A percentile compares a stretch with the other conserved stretches of the same genome.
Evolutionary conservation across 441 rosid species (phyloP).

Genomic region (Pelargonium australe): DNA sequence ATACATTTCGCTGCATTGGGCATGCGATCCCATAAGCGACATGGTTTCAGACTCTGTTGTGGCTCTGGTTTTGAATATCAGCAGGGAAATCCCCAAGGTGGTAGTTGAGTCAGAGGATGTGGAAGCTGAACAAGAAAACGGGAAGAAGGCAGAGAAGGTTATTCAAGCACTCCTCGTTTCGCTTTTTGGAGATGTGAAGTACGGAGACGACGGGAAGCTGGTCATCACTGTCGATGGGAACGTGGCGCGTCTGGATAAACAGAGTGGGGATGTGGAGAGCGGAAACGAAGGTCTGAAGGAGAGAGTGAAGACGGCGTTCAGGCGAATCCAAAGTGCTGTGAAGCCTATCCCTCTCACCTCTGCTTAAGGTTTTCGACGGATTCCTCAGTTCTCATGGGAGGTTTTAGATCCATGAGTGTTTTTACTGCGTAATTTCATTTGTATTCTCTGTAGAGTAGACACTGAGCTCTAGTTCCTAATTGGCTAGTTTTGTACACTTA

Average conservation of each 20-base stretch:
- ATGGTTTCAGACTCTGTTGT: constrained; percentile 87
- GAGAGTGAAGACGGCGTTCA: constrained; percentile 57
- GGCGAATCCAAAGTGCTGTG: constrained; percentile 62
- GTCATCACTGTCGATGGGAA: constrained; percentile 67
- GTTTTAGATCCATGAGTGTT: not conserved
- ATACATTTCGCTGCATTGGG: constrained; percentile 78
- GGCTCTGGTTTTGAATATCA: constrained; percentile 69
- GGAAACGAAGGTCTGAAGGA: constrained; percentile 80
- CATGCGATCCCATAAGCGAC: constrained; percentile 74
- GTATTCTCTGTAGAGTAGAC: no score
- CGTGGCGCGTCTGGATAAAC: constrained; percentile 65
- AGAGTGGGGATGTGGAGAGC: constrained; percentile 77
- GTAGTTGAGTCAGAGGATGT: constrained; percentile 45
- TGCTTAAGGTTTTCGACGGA: constrained; percentile 31
- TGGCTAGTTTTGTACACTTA: no score
- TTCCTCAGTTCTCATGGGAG: no score
- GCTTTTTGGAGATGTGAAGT: constrained; percentile 77
- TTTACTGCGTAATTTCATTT: no score
- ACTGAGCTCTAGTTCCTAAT: no score
- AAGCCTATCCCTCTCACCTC: constrained; percentile 61
- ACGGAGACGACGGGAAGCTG: constrained; percentile 68
- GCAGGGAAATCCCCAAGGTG: constrained; percentile 69
- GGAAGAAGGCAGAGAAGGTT: constrained; percentile 70
- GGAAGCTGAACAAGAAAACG: constrained; percentile 58
- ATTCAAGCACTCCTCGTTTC: constrained; percentile 69